Evolutionary conservation across 1,139 yeast species (phyloP).

Genomic region (Yamadazyma sp.): DNA sequence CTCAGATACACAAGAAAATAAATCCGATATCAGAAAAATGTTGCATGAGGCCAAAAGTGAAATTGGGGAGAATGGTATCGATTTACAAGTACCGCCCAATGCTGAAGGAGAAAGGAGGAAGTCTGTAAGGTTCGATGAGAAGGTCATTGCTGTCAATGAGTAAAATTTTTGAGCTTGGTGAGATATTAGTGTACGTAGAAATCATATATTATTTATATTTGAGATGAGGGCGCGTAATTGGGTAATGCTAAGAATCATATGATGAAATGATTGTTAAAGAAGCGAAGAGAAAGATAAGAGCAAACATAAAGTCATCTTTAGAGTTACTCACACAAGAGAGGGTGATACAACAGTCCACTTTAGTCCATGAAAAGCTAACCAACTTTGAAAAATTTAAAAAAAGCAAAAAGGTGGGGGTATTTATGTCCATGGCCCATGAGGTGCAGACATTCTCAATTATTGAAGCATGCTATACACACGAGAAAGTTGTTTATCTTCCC

Average conservation of each 20-base stretch:
- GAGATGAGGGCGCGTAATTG: too few relatives aligned
- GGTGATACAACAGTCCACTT: conserved; percentile 20
- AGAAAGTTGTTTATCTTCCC: conserved; percentile 53
- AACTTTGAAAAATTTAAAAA: conserved; percentile 35
- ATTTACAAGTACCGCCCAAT: conserved; percentile 44
- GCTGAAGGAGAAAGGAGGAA: conserved; percentile 54
- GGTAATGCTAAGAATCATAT: background rate
- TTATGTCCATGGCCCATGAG: conserved; percentile 69
- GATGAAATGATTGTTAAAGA: conserved; percentile 5
- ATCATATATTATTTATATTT: too few relatives aligned
- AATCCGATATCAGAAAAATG: conserved; percentile 48
- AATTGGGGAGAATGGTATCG: conserved; percentile 46
- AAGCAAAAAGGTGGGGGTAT: conserved; percentile 57
- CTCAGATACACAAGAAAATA: conserved; percentile 17
- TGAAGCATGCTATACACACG: conserved; percentile 42
- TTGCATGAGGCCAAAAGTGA: conserved; percentile 35
- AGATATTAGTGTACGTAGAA: too few relatives aligned
- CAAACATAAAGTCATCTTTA: conserved; percentile 19
- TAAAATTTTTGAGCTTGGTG: background rate
- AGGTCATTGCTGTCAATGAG: conserved; percentile 38
- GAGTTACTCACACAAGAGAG: conserved; percentile 15
- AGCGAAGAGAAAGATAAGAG: conserved; percentile 19
- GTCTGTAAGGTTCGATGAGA: conserved; percentile 72
- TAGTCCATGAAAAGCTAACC: conserved; percentile 29
- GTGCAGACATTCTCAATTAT: conserved; percentile 56